Evolutionary conservation across 768 basidiomycete species (phyloP), one percentile per base, ranked within the genome.

Genomic region (Dentipellis fragilis): DNA sequence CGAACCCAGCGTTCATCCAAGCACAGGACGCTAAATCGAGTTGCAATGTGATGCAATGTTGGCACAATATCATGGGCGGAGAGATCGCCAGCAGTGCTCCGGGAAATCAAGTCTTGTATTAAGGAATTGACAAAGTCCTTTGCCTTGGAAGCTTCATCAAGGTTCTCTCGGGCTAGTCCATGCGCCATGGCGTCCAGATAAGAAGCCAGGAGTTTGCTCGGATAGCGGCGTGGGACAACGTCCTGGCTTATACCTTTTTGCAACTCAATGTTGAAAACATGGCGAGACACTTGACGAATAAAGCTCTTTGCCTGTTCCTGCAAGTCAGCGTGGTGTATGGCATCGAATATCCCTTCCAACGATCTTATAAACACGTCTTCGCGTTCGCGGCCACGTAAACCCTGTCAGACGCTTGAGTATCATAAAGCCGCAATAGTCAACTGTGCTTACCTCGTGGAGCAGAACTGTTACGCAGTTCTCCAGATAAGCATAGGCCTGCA

Each of bases 1-100:
- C 83, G 78, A 3, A 77, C 78, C 94, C 94, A 96, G 0, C 89
- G 78, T 63, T 93, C 93, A 56, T 96, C 94, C 54, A 93, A 79
- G 65, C 94, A 96, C 22, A 96, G 75, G 2, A 87, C 83, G 46
- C 80, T 84, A 71, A 97, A 89, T 14, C 90, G 83, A 58, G 81
- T 81, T 6, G 89, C 84, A 46, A 98, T 76, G 60, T 92, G 86
- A 64, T 92, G 87, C 50, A 97, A 71, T 37, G 91, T 80, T 7
- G 76, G 73, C 51, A 83, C 72, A 45, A 87, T 72, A 58, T 87
- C 85, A 52, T 76, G 78, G 29, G 72, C 68, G 3, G 73, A 68
- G 29, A 78, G 72, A 55, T 74, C 72, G 23, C 72, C 69, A 37
- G 76, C 75, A 46, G 71, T 70, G 17, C 74, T 76, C 69, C 86